phyloP scores from a whole-genome alignment of 805 yeast species.

The Myxozyma neotropica region DNA sequence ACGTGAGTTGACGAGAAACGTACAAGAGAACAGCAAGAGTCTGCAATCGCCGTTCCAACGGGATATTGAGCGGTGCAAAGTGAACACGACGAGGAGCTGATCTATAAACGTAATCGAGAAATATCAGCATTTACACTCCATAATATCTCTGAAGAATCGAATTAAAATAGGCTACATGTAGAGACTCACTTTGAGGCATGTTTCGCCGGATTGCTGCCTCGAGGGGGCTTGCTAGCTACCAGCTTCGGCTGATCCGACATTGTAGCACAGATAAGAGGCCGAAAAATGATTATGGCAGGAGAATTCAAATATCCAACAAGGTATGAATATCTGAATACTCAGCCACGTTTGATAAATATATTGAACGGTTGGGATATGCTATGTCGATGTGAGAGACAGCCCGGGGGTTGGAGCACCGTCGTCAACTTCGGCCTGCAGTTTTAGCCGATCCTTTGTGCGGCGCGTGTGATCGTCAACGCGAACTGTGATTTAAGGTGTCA shows the following conservation, averaged over 20 bases:
- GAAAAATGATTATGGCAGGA: too few species aligned
- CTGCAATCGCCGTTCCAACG: slow-evolving; percentile 60
- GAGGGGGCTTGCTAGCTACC: background rate
- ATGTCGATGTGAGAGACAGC: too few species aligned
- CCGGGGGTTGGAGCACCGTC: too few species aligned
- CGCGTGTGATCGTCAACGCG: too few species aligned
- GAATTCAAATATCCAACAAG: too few species aligned
- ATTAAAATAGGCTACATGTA: background rate
- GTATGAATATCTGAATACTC: too few species aligned
- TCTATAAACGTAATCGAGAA: background rate
- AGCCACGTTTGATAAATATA: too few species aligned
- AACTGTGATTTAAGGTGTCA: too few species aligned
- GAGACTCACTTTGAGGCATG: background rate
- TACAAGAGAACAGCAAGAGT: slow-evolving; percentile 66
- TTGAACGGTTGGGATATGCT: too few species aligned
- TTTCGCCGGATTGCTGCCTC: background rate
- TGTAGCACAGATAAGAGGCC: background rate
- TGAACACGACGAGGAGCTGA: slow-evolving; percentile 14
- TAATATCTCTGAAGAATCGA: background rate
- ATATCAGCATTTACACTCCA: background rate
- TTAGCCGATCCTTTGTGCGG: too few species aligned
- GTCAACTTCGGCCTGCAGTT: too few species aligned
- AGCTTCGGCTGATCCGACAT: background rate
- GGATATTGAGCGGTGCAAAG: slow-evolving; percentile 58
- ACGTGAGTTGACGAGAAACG: slow-evolving; percentile 29